Conservation (phyloP, 495 filamentous ascomycete genomes). For the Cryomyces minteri region DNA sequence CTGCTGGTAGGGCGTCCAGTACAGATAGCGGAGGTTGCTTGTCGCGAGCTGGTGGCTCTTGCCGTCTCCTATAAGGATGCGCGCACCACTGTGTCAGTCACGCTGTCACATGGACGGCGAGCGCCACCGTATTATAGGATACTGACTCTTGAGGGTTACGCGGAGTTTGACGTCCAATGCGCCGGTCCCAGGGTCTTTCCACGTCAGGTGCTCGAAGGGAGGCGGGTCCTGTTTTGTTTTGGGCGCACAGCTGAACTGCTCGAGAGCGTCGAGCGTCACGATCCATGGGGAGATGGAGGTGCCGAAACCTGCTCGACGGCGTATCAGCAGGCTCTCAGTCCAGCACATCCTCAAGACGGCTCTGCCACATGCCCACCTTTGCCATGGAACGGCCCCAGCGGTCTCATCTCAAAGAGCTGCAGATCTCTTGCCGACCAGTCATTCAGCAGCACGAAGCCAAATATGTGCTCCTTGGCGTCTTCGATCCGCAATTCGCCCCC, state of each 20-base stretch:
- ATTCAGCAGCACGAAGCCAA: conserved; percentile 16
- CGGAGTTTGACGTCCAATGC: conserved; percentile 11
- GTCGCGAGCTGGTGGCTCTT: conserved; percentile 4
- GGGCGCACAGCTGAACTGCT: conserved; percentile 5
- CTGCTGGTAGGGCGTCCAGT: conserved; percentile 15
- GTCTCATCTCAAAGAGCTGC: conserved; percentile 13
- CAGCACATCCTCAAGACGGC: not conserved
- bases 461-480: conserved; percentile 14
- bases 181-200: conserved; percentile 3
- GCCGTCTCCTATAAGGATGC: conserved; percentile 1
- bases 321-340: too few relatives aligned
- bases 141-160: conserved; percentile 3
- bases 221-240: conserved; percentile 5
- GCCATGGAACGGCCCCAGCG: conserved; percentile 13
- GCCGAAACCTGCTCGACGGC: conserved; percentile 1
- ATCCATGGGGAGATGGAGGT: conserved; percentile 15
- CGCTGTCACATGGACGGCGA: not conserved
- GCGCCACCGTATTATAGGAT: not conserved
- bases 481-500: conserved; percentile 8
- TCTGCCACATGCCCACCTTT: conserved; percentile 3
- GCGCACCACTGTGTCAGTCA: not conserved
- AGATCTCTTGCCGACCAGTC: conserved; percentile 16
- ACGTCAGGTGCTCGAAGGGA: conserved; percentile 9
- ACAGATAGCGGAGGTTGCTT: conserved; percentile 12
- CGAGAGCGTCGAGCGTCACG: conserved; percentile 12